These are phyloP conservation scores for Prunus campanulata DNA, from an alignment of 306 rosid species.

Conservation along the genomic window DNA sequence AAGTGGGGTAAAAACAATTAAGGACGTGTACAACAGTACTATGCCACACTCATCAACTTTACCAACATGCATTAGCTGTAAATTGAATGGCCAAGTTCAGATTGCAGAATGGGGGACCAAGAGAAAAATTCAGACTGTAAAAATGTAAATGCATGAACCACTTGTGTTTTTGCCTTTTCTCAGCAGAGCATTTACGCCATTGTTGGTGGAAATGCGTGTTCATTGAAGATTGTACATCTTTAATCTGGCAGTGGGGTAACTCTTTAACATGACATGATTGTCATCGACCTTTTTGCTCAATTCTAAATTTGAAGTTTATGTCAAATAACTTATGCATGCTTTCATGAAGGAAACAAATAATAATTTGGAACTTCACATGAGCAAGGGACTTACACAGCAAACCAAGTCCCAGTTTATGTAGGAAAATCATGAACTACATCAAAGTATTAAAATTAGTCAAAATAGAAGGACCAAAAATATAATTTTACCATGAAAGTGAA, in stretches of 20 bases:
- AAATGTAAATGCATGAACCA: neutral
- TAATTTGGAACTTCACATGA: neutral
- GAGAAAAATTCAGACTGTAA: neutral
- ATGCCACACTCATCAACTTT: neutral
- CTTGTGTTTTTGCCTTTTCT: neutral
- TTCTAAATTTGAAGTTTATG: neutral
- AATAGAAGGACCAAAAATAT: neutral
- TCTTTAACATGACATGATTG: neutral
- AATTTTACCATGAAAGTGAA: neutral
- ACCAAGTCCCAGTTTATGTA: neutral
- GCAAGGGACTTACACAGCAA: neutral
- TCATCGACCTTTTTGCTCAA: neutral
- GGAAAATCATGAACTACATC: too few species aligned
- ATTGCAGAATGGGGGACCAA: neutral
- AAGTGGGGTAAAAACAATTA: too few species aligned
- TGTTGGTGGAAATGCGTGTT: neutral
- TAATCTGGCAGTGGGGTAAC: neutral
- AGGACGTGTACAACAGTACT: neutral
- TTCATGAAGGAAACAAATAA: too few species aligned
- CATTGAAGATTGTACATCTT: neutral
- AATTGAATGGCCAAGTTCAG: neutral
- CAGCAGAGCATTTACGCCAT: neutral
- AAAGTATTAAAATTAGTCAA: too few species aligned
- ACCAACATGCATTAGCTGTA: neutral
- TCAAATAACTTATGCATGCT: too few species aligned